Percentiles rank a stretch among this genome's conserved stretches.
phyloP scores from a whole-genome alignment of 805 yeast species.

The Huiozyma naganishii region DNA sequence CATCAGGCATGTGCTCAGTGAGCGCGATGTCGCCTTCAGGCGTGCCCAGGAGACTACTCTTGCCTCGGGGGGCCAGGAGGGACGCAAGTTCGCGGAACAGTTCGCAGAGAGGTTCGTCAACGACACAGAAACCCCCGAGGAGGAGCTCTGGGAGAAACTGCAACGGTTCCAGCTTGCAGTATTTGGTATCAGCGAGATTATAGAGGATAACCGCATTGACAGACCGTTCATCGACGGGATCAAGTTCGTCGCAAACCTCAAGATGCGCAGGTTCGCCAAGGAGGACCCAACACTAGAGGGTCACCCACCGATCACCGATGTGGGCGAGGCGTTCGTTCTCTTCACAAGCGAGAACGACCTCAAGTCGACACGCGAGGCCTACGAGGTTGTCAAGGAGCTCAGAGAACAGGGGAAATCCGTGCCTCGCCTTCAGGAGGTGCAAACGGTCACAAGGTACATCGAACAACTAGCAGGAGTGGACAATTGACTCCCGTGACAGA shows the following conservation, averaged over 20 bases:
- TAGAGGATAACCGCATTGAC: slow-evolving; percentile 50
- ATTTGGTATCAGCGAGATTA: slow-evolving; percentile 69
- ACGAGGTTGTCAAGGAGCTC: slow-evolving; percentile 34
- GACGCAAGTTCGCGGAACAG: slow-evolving; percentile 40
- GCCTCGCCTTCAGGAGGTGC: slow-evolving; percentile 28
- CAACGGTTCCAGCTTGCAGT: slow-evolving; percentile 72
- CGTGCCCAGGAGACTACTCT: slow-evolving; percentile 29
- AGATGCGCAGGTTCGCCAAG: slow-evolving; percentile 43
- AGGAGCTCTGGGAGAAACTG: slow-evolving; percentile 57
- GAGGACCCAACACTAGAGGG: slow-evolving; percentile 33
- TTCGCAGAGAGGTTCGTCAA: slow-evolving; percentile 25
- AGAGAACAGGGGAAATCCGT: slow-evolving; percentile 32
- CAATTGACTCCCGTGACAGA: slow-evolving; percentile 7
- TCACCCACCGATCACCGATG: slow-evolving; percentile 12
- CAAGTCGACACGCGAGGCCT: slow-evolving; percentile 31
- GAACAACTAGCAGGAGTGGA: slow-evolving; percentile 12
- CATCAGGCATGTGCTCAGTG: slow-evolving; percentile 78
- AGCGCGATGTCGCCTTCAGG: slow-evolving; percentile 64
- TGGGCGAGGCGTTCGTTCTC: slow-evolving; percentile 37
- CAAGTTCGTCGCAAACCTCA: slow-evolving; percentile 55
- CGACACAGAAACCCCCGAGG: slow-evolving; percentile 28
- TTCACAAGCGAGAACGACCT: slow-evolving; percentile 37
- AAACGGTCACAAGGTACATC: slow-evolving; percentile 26
- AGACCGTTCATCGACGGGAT: slow-evolving; percentile 56
- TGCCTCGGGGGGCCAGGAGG: slow-evolving; percentile 33